Evolutionary conservation across 2,329 filamentous ascomycete species (phyloP), one percentile per base, ranked within the genome.

Genomic region (Harringtonia lauricola): DNA sequence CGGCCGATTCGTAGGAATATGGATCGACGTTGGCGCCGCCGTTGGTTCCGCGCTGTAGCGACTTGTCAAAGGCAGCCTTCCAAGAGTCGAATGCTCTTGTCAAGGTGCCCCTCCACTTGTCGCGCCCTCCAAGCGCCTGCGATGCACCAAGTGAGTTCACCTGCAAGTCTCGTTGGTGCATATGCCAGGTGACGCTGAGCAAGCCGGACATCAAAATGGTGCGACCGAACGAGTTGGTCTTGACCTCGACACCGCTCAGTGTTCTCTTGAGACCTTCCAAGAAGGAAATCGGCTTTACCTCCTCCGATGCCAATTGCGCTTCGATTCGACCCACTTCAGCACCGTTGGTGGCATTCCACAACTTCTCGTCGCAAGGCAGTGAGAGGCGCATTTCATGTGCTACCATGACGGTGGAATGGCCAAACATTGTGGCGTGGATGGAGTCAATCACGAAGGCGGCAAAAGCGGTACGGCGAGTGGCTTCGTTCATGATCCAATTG

Each of bases 371-470:
- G 57, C 90, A 96, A 1, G 92, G 92, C 36, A 98, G 64, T 1
- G 88, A 86, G 9, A 96, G 71, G 40, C 87, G 79, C 76, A 98
- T 86, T 62, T 96, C 92, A 55, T 96, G 89, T 3, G 89, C 88
- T 8, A 94, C 88, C 90, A 96, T 95, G 36, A 94, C 88, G 1
- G 87, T 90, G 3, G 89, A 92, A 61, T 96, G 92, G 0, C 90
- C 92, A 61, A 96, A 96, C 84, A 98, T 95, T 24, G 88, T 95
- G 1, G 89, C 88, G 61, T 98, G 92, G 2, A 89, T 94, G 5
- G 89, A 94, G 60, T 98, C 92, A 51, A 96, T 82, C 36, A 95
- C 79, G 57, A 96, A 96, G 0, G 92, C 92, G 1, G 86, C 88
- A 64, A 95, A 96, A 0, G 90, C 92, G 4, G 84, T 86, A 47